Evolutionary conservation across 1,284 basidiomycete species (phyloP), one percentile per base, ranked within the genome.

Genomic region (Heliocybe sulcata): DNA sequence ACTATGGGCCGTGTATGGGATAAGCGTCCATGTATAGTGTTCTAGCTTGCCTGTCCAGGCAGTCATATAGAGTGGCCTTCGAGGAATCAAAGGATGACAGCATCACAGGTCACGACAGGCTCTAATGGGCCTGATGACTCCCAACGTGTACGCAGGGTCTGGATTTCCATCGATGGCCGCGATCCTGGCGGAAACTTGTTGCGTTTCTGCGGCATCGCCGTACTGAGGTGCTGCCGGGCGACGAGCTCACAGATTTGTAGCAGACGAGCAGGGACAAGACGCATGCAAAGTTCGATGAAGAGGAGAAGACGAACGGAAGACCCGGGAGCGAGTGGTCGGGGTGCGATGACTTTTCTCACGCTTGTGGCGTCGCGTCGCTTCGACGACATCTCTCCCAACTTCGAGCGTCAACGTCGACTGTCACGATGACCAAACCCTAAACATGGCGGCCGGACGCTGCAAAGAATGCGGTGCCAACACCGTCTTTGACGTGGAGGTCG

Each of bases 401-500:
- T n/a, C n/a, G n/a, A n/a, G n/a, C n/a, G n/a, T n/a, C n/a, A n/a
- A n/a, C 38, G n/a, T n/a, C 16, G 8, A 42, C 38, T 42, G 16
- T 42, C 38, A 16, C 38, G 38, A 42, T 42, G 38, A 16, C 38
- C 12, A n/a, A 8, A 6, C 38, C 6, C 16, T 42, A 42, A 16
- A 42, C 31, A 35, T 55, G 49, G 12, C 50, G 72, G 49, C 60
- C 54, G 65, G 59, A 42, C 67, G 64, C 67, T 82, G 77, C 63
- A 71, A 59, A 47, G 77, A 77, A 55, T 88, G 86, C 65, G 76
- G 76, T 49, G 76, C 70, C n/a, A 26, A 61, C 51, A 79, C 77
- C 27, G 66, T 74, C 59, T 81, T 76, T 73, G 75, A 82, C 66
- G 78, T 79, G 61, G 74, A 78, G 45, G 74, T 77, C 25, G 79